Evolutionary conservation across 306 rosid genomes (phyloP), one percentile per base, ranked within the genome.

Genomic region (Castanea crenata): DNA sequence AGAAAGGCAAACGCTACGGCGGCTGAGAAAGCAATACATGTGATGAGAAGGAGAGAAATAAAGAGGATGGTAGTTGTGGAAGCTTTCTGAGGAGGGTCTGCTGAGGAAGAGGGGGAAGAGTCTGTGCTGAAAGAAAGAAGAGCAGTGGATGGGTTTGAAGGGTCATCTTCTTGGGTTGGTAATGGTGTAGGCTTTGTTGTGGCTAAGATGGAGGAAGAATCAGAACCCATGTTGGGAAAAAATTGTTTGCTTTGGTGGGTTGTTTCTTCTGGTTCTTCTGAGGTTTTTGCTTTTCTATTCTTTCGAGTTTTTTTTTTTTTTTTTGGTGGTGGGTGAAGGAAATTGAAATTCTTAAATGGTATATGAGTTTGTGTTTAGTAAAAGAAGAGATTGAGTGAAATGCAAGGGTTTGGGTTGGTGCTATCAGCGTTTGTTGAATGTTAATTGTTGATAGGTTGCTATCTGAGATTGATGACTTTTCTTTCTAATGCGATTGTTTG

Each of bases 71-170:
- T 75, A 34, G 80, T 68, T 35, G 52, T 49, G 65, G 75, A 1
- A 76, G 84, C 54, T 80, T 82, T 92, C 63, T 75, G 83, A 51
- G 85, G 38, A 31, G 80, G 41, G 35, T 29, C 18, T 20, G n/a
- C 5, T 8, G 41, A 4, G 19, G 88, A 58, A 1, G 89, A 5
- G 0, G 88, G 10, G 14, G 84, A 71, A 23, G 87, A 74, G 44
- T 88, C 96, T 0, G 98, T 91, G 88, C 74, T 74, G 86, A 93
- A 91, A 34, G 98, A 83, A 67, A 93, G 96, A 21, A 96, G 89
- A 71, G 98, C 88, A 1, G 78, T 56, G 21, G 90, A 68, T 9
- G 91, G 88, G 35, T 84, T 82, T 21, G 86, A 23, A 0, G 41
- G 38, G 73, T 89, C 89, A 4, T 86, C 86, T 31, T 91, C 99